Conservation (phyloP, 78 protist genomes). For the Dictyostelium brefeldianum region DNA sequence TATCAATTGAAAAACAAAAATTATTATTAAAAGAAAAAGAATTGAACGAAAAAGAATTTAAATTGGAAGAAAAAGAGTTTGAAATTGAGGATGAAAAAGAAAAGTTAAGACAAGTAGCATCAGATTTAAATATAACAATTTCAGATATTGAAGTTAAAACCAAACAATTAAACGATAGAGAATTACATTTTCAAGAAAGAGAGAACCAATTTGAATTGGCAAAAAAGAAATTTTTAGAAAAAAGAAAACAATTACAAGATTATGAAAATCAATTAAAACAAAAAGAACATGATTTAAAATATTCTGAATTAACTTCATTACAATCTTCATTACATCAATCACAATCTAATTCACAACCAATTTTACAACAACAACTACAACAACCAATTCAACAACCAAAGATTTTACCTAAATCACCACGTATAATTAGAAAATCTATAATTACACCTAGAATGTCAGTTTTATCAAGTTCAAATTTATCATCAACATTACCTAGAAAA, state of each 20-base stretch:
- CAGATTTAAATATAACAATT: constrained; percentile 3
- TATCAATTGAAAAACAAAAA: neutral
- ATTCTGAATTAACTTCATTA: constrained; percentile 22
- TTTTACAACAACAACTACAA: neutral
- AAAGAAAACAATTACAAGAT: constrained; percentile 33
- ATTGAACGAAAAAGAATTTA: constrained; percentile 52
- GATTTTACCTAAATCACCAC: neutral
- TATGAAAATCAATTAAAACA: constrained; percentile 28
- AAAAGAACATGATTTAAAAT: constrained; percentile 39
- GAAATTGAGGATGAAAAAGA: constrained; percentile 33
- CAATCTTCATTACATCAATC: constrained; percentile 13
- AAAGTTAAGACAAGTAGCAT: constrained; percentile 10
- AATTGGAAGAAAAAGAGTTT: constrained; percentile 46
- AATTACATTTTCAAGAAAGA: constrained; percentile 1
- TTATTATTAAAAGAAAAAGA: constrained; percentile 17
- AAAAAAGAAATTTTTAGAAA: constrained; percentile 5
- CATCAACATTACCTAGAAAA: neutral
- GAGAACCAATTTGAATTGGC: neutral
- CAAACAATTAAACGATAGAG: constrained; percentile 15
- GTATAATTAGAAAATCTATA: neutral
- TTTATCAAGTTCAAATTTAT: neutral
- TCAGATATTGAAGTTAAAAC: constrained; percentile 29
- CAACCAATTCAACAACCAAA: neutral
- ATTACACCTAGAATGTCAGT: constrained; percentile 2
- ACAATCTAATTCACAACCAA: neutral